phyloP scores from a whole-genome alignment of 2,329 filamentous ascomycete genomes.

The Verticillium albo-atrum region DNA sequence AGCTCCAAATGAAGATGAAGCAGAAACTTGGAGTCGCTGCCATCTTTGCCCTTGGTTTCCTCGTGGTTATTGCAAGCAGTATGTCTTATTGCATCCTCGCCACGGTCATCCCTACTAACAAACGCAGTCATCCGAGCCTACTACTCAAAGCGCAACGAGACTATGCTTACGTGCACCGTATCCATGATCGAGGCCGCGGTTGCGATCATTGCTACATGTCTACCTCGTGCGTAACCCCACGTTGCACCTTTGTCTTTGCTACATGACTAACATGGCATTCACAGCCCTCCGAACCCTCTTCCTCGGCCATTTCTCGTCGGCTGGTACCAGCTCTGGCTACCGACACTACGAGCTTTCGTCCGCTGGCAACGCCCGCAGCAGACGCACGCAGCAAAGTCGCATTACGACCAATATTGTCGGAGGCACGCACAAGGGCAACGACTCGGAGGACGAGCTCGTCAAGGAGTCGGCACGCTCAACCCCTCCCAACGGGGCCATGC shows the following conservation, averaged over 20 bases:
- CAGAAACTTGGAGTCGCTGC: constrained; percentile 25
- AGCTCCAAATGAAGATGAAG: constrained; percentile 25
- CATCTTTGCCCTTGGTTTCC: constrained; percentile 24
- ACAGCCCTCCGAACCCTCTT: constrained; percentile 6
- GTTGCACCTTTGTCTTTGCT: too few relatives aligned
- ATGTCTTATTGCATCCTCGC: neutral
- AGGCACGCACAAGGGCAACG: constrained; percentile 6
- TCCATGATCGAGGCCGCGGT: constrained; percentile 32
- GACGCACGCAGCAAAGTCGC: constrained; percentile 6
- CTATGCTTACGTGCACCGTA: constrained; percentile 31
- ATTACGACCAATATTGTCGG: constrained; percentile 8
- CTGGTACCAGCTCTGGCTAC: constrained; percentile 4
- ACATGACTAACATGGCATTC: neutral
- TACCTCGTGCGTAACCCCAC: constrained; percentile 20
- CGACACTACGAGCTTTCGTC: constrained; percentile 8
- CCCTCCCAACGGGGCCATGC: neutral
- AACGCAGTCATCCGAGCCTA: constrained; percentile 25
- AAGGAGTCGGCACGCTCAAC: neutral
- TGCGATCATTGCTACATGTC: constrained; percentile 33
- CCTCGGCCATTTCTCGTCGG: constrained; percentile 6
- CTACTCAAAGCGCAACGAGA: constrained; percentile 25
- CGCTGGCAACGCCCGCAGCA: neutral
- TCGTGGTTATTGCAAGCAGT: constrained; percentile 26
- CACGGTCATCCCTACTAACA: neutral
- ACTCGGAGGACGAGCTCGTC: constrained; percentile 8